Conservation (phyloP, 352 stramenopile species). For the Peronospora belbahrii region DNA sequence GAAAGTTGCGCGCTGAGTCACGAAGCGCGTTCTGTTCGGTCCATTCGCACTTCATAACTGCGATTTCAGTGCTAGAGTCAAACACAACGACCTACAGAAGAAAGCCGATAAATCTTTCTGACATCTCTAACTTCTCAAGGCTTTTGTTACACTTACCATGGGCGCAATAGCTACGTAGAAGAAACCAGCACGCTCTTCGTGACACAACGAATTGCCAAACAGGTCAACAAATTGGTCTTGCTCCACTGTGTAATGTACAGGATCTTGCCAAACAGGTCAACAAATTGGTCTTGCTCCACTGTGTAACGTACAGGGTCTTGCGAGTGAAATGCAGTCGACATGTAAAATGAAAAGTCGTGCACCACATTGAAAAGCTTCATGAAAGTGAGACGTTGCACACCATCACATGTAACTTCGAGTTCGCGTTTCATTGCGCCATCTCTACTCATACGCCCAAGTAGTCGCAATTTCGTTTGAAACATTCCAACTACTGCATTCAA, state of each 20-base stretch:
- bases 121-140: neutral
- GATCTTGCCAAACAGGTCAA: conserved; percentile 57
- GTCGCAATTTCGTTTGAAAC: conserved; percentile 41
- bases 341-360: conserved; percentile 48
- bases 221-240: conserved; percentile 48
- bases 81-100: conserved; percentile 45
- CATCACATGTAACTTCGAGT: conserved; percentile 43
- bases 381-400: conserved; percentile 54
- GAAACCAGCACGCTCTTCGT: conserved; percentile 65
- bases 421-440: conserved; percentile 7
- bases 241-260: conserved; percentile 35
- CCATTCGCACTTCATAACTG: conserved; percentile 49
- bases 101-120: neutral
- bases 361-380: conserved; percentile 49
- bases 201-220: conserved; percentile 54
- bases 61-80: conserved; percentile 48
- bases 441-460: conserved; percentile 24
- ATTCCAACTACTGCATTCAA: conserved; percentile 38
- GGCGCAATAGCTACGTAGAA: conserved; percentile 49
- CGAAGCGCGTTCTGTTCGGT: conserved; percentile 54
- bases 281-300: conserved; percentile 42
- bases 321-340: conserved; percentile 43
- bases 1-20: conserved; percentile 60
- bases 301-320: conserved; percentile 31
- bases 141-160: conserved; percentile 35